Percentiles rank a stretch among this genome's conserved stretches.
These are phyloP conservation scores for Steccherinum ochraceum DNA, from an alignment of 768 basidiomycete species.

Conservation along the genomic window DNA sequence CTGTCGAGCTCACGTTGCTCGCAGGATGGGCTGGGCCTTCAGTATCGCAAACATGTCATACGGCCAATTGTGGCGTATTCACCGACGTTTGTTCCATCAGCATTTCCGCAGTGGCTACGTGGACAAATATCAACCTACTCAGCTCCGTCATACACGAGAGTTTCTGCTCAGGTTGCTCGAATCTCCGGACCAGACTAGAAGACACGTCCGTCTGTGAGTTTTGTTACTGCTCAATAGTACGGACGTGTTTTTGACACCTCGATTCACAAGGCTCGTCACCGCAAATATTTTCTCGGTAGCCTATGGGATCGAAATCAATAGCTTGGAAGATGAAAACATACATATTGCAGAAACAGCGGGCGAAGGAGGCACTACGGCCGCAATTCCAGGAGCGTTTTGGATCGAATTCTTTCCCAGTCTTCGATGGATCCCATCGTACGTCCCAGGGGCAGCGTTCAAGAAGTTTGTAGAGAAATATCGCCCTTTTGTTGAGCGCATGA, in stretches of 20 bases:
- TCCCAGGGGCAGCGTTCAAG: conserved; percentile 2
- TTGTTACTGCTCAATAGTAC: too few species aligned
- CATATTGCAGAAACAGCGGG: neutral
- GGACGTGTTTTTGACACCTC: neutral
- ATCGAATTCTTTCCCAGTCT: conserved; percentile 5
- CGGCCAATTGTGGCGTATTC: conserved; percentile 2
- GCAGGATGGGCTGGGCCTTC: conserved; percentile 1
- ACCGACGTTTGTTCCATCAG: conserved; percentile 4
- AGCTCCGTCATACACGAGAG: neutral
- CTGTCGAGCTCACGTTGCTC: neutral
- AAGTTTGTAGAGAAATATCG: neutral
- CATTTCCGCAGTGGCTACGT: conserved; percentile 1
- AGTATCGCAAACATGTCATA: conserved; percentile 7
- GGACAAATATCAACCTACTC: neutral
- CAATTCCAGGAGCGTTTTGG: conserved; percentile 4
- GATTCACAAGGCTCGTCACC: neutral
- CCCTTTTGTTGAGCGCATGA: neutral
- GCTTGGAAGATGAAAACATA: neutral
- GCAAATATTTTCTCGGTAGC: neutral
- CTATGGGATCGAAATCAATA: neutral
- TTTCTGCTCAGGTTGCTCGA: neutral
- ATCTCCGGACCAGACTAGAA: neutral
- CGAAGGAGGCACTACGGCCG: neutral
- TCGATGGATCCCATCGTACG: neutral
- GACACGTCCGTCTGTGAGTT: conserved; percentile 2